These are phyloP conservation scores for Pseudocercospora musae DNA, from an alignment of 2,329 filamentous ascomycete species.

Conservation along the genomic window DNA sequence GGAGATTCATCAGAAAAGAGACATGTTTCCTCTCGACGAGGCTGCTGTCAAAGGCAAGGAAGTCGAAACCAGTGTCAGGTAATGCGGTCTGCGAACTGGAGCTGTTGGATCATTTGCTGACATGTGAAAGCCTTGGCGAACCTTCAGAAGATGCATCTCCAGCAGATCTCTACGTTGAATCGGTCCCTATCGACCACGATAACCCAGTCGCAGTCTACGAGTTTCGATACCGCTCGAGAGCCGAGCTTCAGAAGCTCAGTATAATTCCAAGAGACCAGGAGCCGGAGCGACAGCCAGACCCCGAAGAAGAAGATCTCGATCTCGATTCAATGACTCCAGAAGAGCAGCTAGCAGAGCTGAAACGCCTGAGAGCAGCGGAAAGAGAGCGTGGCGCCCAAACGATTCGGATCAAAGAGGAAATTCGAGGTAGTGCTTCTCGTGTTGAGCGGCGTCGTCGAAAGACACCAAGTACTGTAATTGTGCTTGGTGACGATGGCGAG, in stretches of 20 bases:
- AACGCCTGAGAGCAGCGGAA: neutral
- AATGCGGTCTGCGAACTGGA: too few relatives aligned
- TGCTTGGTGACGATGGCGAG: neutral
- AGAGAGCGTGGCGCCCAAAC: neutral
- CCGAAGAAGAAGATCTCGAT: neutral
- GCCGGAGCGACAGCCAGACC: neutral
- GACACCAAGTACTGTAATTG: neutral
- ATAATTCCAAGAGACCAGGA: neutral
- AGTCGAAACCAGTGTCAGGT: neutral
- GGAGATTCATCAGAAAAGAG: neutral
- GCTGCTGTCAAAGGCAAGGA: neutral
- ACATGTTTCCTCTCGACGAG: neutral
- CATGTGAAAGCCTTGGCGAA: neutral
- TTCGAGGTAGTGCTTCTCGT: neutral
- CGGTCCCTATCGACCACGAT: neutral
- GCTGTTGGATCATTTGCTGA: neutral
- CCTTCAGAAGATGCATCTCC: neutral
- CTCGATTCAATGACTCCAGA: neutral
- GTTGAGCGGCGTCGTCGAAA: neutral
- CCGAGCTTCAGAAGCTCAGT: neutral
- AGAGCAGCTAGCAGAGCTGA: neutral
- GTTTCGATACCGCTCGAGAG: neutral
- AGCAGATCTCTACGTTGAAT: neutral
- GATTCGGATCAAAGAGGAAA: neutral
- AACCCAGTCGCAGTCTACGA: neutral